A percentile compares a stretch with the other conserved stretches of the same genome.
These are phyloP conservation scores for Cicer judaicum DNA, from an alignment of 306 rosid genomes.

Conservation along the genomic window DNA sequence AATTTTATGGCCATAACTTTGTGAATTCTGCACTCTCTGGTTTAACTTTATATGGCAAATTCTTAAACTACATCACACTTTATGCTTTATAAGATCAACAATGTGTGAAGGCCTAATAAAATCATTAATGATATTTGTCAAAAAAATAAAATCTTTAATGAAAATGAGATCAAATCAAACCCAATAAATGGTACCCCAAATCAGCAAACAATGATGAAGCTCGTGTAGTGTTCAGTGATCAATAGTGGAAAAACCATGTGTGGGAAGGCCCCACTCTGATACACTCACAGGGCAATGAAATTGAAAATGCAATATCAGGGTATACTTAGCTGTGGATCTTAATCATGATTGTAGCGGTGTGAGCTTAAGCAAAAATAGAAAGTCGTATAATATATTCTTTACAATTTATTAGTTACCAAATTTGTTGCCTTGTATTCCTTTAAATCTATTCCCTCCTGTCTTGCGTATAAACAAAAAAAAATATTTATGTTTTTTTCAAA, in stretches of 20 bases:
- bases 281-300: constrained; percentile 7
- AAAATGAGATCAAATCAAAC: constrained; percentile 44
- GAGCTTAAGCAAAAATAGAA: constrained; percentile 63
- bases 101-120: constrained; percentile 1
- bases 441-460: neutral
- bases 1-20: neutral
- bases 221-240: constrained; percentile 43
- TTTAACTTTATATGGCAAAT: constrained; percentile 8
- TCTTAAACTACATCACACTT: constrained; percentile 16
- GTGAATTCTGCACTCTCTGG: neutral
- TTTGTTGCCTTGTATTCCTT: neutral
- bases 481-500: no score
- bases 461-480: neutral
- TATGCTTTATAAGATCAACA: neutral
- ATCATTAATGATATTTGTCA: no score
- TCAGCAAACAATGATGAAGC: constrained; percentile 64
- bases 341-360: constrained; percentile 56
- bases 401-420: constrained; percentile 26
- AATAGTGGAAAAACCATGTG: constrained; percentile 59
- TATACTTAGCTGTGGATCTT: constrained; percentile 54
- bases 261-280: constrained; percentile 55
- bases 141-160: constrained; percentile 40
- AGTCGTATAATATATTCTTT: constrained; percentile 45
- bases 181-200: constrained; percentile 41
- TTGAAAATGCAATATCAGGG: constrained; percentile 42